A percentile compares a stretch with the other conserved stretches of the same genome.
These are phyloP conservation scores for Chimonanthus praecox DNA, from an alignment of 164 flowering plant genomes.

Conservation along the genomic window DNA sequence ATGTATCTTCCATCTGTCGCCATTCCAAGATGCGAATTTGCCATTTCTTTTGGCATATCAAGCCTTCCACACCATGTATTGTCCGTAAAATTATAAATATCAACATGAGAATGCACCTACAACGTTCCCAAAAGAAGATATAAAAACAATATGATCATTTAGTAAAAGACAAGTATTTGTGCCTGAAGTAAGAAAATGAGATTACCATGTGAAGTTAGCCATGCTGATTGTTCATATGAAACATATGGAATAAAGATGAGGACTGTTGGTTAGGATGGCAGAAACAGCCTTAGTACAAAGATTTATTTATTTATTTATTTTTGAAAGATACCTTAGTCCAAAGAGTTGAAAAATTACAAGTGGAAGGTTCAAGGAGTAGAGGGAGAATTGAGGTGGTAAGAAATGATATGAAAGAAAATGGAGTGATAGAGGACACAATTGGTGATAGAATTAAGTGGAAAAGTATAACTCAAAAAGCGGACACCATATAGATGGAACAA, in stretches of 20 bases:
- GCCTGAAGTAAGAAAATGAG: neutral
- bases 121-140: neutral
- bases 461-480: no score
- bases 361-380: no score
- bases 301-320: no score
- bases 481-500: no score
- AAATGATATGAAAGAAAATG: no score
- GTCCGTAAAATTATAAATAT: conserved; percentile 69
- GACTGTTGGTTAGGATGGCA: no score
- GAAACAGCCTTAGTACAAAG: no score
- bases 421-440: no score
- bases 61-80: conserved; percentile 83
- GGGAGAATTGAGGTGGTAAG: no score
- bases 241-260: neutral
- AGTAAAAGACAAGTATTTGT: neutral
- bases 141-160: neutral
- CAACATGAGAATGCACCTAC: conserved; percentile 94
- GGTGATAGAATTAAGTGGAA: no score
- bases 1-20: conserved; percentile 87
- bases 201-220: neutral
- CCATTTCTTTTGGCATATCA: conserved; percentile 92
- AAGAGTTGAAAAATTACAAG: no score
- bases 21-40: conserved; percentile 90
- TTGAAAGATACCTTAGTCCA: no score
- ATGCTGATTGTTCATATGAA: neutral